Percentiles rank a stretch among this genome's conserved stretches.
Evolutionary conservation across 345 rosid species (phyloP).

Genomic region (Lumnitzera littorea): DNA sequence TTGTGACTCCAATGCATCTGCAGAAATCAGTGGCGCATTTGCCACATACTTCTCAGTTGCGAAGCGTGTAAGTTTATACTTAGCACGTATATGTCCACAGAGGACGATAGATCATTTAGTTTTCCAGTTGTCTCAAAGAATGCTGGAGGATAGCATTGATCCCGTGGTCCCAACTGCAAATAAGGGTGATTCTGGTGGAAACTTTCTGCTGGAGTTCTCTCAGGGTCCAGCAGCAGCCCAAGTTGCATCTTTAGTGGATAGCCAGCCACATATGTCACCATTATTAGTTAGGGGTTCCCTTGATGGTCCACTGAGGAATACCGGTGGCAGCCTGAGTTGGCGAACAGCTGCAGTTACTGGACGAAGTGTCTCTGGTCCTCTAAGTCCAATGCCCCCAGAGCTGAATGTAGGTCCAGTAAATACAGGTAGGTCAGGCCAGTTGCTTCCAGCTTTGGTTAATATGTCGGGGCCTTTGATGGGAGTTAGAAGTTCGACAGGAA

Average conservation of each 20-base stretch:
- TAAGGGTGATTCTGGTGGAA: constrained; percentile 63
- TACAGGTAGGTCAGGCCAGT: constrained; percentile 91
- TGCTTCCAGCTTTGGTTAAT: constrained; percentile 78
- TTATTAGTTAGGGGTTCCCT: constrained; percentile 92
- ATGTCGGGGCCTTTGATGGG: constrained; percentile 98
- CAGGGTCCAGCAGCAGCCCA: constrained; percentile 86
- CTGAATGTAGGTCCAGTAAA: constrained; percentile 67
- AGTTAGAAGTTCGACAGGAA: constrained; percentile 93
- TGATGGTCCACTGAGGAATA: constrained; percentile 87
- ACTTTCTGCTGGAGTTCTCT: constrained; percentile 83
- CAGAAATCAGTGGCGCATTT: constrained; percentile 98
- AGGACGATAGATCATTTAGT: constrained; percentile 96
- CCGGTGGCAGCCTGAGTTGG: constrained; percentile 96
- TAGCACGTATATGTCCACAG: constrained; percentile 95
- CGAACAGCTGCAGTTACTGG: constrained; percentile 82
- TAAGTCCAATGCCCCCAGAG: constrained; percentile 93
- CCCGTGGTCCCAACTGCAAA: constrained; percentile 47
- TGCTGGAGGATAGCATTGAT: constrained; percentile 90
- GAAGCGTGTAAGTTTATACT: constrained; percentile 90
- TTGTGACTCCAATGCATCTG: constrained; percentile 97
- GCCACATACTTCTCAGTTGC: constrained; percentile 99
- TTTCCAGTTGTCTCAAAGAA: constrained; percentile 86
- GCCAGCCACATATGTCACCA: constrained; percentile 96
- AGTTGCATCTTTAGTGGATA: constrained; percentile 59
- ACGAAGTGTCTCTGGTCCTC: constrained; percentile 85